Evolutionary conservation across 2,329 filamentous ascomycete genomes (phyloP).

Genomic region (Alternaria conjuncta): DNA sequence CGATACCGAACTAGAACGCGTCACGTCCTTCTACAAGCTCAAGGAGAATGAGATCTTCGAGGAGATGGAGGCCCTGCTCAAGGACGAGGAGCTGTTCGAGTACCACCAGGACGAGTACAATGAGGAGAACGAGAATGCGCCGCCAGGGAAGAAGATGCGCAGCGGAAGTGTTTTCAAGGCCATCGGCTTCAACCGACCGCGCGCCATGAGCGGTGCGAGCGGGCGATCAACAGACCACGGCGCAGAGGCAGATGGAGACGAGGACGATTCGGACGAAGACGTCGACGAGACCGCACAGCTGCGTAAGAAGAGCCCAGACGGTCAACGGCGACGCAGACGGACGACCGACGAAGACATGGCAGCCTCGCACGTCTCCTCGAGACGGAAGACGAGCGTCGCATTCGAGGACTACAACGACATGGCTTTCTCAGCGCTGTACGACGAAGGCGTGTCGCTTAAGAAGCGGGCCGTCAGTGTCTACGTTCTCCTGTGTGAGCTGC

Average conservation of each 20-base stretch:
- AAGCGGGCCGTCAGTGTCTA: slow-evolving; percentile 88
- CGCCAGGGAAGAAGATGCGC: slow-evolving; percentile 49
- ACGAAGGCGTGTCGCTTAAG: slow-evolving; percentile 83
- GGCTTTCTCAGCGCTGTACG: slow-evolving; percentile 71
- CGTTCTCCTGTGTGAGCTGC: slow-evolving; percentile 91
- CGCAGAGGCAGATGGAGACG: slow-evolving; percentile 57
- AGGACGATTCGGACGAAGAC: slow-evolving; percentile 65
- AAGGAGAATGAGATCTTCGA: slow-evolving; percentile 89
- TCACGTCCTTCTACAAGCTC: slow-evolving; percentile 84
- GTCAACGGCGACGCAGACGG: slow-evolving; percentile 30
- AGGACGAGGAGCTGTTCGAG: slow-evolving; percentile 74
- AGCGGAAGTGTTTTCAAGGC: slow-evolving; percentile 62
- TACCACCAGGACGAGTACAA: slow-evolving; percentile 56
- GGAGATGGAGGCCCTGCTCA: slow-evolving; percentile 78
- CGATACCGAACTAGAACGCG: slow-evolving; percentile 91
- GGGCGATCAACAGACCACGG: slow-evolving; percentile 47
- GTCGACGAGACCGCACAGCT: slow-evolving; percentile 57
- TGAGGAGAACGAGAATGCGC: slow-evolving; percentile 46
- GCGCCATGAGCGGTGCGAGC: slow-evolving; percentile 54
- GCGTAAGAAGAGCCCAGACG: slow-evolving; percentile 49
- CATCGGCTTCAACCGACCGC: slow-evolving; percentile 53
- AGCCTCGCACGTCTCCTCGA: slow-evolving; percentile 66
- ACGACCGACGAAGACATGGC: slow-evolving; percentile 60
- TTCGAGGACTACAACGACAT: slow-evolving; percentile 83
- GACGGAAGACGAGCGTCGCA: slow-evolving; percentile 68